phyloP scores from a whole-genome alignment of 345 rosid species.

The Moricandia moricandioides region DNA sequence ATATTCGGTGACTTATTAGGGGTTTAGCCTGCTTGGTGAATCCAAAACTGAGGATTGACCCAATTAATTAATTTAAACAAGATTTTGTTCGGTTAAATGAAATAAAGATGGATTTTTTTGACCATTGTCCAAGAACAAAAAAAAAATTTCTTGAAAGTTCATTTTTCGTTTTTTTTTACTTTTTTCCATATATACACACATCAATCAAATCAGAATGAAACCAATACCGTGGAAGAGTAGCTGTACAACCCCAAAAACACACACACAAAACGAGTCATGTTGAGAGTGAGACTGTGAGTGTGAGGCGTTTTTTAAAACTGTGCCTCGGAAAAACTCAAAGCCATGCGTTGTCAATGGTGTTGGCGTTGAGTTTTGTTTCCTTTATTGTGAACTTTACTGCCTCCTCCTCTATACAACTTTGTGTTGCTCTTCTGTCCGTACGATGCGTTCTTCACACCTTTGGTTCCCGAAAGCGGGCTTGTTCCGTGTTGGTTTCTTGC shows the following conservation, averaged over 20 bases:
- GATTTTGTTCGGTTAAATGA: too few relatives aligned
- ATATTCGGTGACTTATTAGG: too few relatives aligned
- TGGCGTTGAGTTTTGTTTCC: slow-evolving; percentile 31
- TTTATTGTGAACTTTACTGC: slow-evolving; percentile 19
- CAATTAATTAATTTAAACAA: too few relatives aligned
- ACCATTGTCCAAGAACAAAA: too few relatives aligned
- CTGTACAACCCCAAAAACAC: slow-evolving; percentile 12
- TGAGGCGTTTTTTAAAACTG: slow-evolving; percentile 25
- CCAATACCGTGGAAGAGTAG: slow-evolving; percentile 6
- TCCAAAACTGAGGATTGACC: too few relatives aligned
- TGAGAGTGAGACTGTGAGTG: not conserved
- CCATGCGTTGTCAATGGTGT: slow-evolving; percentile 25
- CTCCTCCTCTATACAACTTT: slow-evolving; percentile 32
- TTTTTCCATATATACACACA: slow-evolving; percentile 19
- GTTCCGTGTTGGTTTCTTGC: slow-evolving; percentile 36
- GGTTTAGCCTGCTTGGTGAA: too few relatives aligned
- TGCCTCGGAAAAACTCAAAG: slow-evolving; percentile 18
- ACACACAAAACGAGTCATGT: not conserved
- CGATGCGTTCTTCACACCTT: slow-evolving; percentile 21
- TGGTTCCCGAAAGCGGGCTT: slow-evolving; percentile 30
- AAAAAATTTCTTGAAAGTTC: not conserved
- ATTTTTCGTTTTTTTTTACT: not conserved
- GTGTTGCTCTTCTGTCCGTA: slow-evolving; percentile 25
- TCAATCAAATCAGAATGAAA: slow-evolving; percentile 17
- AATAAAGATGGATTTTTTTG: too few relatives aligned